Conservation (phyloP, 129 eudicot genomes). For the Artemisia argyi region DNA sequence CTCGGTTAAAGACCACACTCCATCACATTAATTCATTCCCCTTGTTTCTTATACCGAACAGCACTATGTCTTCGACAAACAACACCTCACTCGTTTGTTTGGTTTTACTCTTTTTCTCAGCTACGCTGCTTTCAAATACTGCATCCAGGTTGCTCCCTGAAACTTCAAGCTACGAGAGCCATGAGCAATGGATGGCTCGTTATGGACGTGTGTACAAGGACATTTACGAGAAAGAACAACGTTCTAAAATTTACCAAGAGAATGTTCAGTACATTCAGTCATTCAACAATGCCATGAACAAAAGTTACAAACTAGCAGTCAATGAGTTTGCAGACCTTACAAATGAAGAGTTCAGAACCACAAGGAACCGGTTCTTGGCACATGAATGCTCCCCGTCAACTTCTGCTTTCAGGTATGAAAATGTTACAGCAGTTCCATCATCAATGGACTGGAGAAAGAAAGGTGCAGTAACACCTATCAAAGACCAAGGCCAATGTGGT, state of each 20-base stretch:
- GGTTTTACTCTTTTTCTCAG: slow-evolving; percentile 11
- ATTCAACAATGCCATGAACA: too few species aligned
- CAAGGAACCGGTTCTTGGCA: too few species aligned
- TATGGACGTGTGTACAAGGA: slow-evolving; percentile 33
- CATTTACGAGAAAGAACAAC: slow-evolving; percentile 21
- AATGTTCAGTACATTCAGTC: background rate
- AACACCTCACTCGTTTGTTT: background rate
- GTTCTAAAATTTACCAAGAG: slow-evolving; percentile 25
- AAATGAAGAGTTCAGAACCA: too few species aligned
- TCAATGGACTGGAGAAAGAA: too few species aligned
- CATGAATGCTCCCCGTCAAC: too few species aligned
- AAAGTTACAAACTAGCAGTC: too few species aligned
- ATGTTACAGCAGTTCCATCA: too few species aligned
- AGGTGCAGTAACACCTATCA: too few species aligned
- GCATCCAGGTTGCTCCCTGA: slow-evolving; percentile 26
- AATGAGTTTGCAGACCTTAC: too few species aligned
- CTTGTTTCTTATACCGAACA: background rate
- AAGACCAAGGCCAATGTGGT: slow-evolving; percentile 49
- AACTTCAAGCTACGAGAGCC: slow-evolving; percentile 23
- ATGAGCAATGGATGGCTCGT: slow-evolving; percentile 39
- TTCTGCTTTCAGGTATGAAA: too few species aligned
- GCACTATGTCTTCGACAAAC: slow-evolving; percentile 20
- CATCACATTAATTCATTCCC: background rate
- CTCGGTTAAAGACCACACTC: background rate
- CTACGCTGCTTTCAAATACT: slow-evolving; percentile 9